Percentiles rank a stretch among this genome's conserved stretches.
These are phyloP conservation scores for Fusarium subtropicale DNA, from an alignment of 2,329 filamentous ascomycete genomes.

Conservation along the genomic window DNA sequence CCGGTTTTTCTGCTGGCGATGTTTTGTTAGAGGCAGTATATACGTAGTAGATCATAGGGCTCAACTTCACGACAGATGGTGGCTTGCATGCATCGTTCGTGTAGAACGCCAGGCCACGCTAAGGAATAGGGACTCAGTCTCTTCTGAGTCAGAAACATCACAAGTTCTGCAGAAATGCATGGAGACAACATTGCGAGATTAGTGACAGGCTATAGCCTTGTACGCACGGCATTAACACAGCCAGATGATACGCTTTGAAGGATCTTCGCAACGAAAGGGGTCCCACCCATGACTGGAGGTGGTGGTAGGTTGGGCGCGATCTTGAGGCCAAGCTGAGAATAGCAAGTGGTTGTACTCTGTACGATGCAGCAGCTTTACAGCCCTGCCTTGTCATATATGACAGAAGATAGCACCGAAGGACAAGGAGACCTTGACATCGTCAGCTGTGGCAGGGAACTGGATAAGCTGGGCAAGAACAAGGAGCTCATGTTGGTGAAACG, in stretches of 20 bases:
- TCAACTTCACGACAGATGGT: conserved; percentile 14
- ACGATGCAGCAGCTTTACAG: conserved; percentile 19
- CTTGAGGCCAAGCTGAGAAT: conserved; percentile 28
- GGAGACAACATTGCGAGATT: conserved; percentile 22
- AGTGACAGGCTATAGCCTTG: conserved; percentile 1
- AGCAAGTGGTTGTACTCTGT: conserved; percentile 19
- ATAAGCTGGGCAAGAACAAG: background rate
- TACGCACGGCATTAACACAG: background rate
- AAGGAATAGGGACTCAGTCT: conserved; percentile 18
- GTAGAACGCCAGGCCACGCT: conserved; percentile 24
- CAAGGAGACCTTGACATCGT: conserved; percentile 13
- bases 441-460: background rate
- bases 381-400: conserved; percentile 16
- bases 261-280: conserved; percentile 9
- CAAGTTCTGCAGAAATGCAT: conserved; percentile 28
- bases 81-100: conserved; percentile 15
- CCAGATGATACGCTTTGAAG: conserved; percentile 21
- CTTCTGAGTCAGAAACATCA: conserved; percentile 37
- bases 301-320: conserved; percentile 37
- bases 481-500: background rate
- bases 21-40: background rate
- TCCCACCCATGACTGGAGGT: conserved; percentile 15
- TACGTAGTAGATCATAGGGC: background rate
- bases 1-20: background rate
- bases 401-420: conserved; percentile 5